A percentile compares a stretch with the other conserved stretches of the same genome.
phyloP scores from a whole-genome alignment of 768 basidiomycete genomes.

The Kwoniella sp. region DNA sequence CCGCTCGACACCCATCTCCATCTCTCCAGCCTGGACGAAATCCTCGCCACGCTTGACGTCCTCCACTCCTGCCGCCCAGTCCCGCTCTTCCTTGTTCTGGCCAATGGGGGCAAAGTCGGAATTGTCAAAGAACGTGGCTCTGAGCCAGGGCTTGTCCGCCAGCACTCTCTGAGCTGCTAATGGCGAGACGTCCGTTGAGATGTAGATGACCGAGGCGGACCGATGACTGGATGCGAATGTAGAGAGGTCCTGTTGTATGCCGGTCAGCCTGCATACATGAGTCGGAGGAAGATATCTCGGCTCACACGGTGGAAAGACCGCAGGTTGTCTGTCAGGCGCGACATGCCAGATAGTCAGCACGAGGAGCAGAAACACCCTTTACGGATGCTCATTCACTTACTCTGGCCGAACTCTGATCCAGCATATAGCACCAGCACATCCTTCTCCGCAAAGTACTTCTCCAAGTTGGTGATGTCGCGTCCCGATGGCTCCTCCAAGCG shows the following conservation, averaged over 20 bases:
- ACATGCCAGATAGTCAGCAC: background rate
- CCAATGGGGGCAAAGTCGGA: conserved; percentile 46
- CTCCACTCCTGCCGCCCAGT: conserved; percentile 15
- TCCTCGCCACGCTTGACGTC: conserved; percentile 46
- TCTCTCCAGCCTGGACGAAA: conserved; percentile 45
- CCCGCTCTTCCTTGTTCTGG: conserved; percentile 14
- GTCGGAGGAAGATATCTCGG: background rate
- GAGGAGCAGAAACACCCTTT: background rate
- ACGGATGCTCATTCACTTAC: conserved; percentile 17
- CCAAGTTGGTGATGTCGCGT: conserved; percentile 32
- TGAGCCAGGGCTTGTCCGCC: conserved; percentile 40
- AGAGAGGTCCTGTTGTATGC: conserved; percentile 4
- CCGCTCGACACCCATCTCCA: conserved; percentile 40
- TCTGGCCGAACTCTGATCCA: conserved; percentile 38
- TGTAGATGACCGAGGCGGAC: conserved; percentile 36
- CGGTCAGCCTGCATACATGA: background rate
- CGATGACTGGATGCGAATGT: conserved; percentile 6
- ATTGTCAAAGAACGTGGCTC: conserved; percentile 43
- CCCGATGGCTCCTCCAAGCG: conserved; percentile 43
- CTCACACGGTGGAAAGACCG: conserved; percentile 34
- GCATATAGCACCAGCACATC: conserved; percentile 46
- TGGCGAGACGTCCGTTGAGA: conserved; percentile 41
- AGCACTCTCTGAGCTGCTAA: conserved; percentile 17
- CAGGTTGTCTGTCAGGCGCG: conserved; percentile 21
- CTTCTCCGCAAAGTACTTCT: conserved; percentile 34